Percentiles rank a stretch among this genome's conserved stretches.
Conservation (phyloP, 106 monocot species). For the Dendrobium chrysotoxum region DNA sequence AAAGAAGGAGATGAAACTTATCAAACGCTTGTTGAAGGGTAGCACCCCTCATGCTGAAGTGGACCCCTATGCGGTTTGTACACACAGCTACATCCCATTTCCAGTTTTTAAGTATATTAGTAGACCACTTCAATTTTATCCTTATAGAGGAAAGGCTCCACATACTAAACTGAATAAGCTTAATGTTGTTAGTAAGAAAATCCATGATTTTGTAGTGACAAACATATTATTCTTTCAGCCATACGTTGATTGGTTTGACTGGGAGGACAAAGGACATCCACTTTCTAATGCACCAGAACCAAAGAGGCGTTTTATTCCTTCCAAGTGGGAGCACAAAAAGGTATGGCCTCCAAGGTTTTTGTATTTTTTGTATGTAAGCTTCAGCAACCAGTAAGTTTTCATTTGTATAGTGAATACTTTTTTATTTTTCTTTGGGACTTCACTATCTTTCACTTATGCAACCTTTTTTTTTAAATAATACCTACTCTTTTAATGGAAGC, state of each 20-base stretch:
- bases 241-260: constrained; percentile 96
- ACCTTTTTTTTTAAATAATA: not conserved
- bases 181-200: not conserved
- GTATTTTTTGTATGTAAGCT: not conserved
- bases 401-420: not conserved
- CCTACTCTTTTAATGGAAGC: not conserved
- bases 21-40: constrained; percentile 58
- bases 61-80: constrained; percentile 83
- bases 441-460: not conserved
- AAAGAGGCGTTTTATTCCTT: constrained; percentile 92
- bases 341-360: constrained; percentile 15
- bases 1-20: constrained; percentile 62
- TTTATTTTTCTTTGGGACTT: not conserved
- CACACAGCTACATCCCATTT: not conserved
- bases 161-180: not conserved
- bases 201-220: not conserved
- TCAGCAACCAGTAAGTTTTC: not conserved
- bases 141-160: not conserved
- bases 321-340: constrained; percentile 96
- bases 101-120: not conserved
- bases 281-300: constrained; percentile 98
- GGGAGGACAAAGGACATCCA: constrained; percentile 84
- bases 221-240: constrained; percentile 35
- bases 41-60: constrained; percentile 79
- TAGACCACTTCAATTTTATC: not conserved